Percentiles rank a stretch among this genome's conserved stretches.
Conservation (phyloP, 768 basidiomycete genomes). For the Lyophyllum shimeji region DNA sequence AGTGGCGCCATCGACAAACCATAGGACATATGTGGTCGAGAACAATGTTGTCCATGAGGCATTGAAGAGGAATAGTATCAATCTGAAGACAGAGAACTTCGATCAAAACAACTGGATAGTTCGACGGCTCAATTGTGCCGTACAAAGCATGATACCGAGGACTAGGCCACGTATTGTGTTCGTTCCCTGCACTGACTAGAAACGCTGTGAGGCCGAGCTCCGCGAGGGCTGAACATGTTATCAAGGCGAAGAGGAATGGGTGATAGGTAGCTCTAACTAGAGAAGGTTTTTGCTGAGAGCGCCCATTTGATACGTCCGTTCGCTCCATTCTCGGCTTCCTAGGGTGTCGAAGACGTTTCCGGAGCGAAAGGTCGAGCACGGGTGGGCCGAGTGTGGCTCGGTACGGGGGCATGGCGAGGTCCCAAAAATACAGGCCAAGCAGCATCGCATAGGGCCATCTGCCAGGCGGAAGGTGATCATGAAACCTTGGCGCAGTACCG, state of each 20-base stretch:
- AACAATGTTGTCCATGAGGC: slow-evolving; percentile 77
- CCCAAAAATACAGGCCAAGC: not conserved
- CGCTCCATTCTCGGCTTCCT: slow-evolving; percentile 10
- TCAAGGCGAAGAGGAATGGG: slow-evolving; percentile 61
- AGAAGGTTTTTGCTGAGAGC: slow-evolving; percentile 38
- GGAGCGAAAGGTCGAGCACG: not conserved
- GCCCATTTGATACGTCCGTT: not conserved
- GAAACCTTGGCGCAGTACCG: not conserved
- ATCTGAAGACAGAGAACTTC: slow-evolving; percentile 26
- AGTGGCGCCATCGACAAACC: slow-evolving; percentile 64
- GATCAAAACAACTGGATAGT: not conserved
- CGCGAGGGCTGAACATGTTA: slow-evolving; percentile 65
- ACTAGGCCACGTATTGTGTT: slow-evolving; percentile 59
- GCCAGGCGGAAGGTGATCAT: not conserved
- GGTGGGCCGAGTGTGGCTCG: not conserved
- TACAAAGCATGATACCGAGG: slow-evolving; percentile 65
- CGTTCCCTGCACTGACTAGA: slow-evolving; percentile 68
- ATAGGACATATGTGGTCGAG: slow-evolving; percentile 66
- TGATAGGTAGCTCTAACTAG: slow-evolving; percentile 52
- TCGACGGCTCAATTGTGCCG: slow-evolving; percentile 21
- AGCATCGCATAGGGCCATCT: not conserved
- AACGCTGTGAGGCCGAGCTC: slow-evolving; percentile 77
- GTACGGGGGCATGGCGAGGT: not conserved
- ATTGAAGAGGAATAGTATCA: slow-evolving; percentile 63
- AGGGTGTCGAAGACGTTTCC: not conserved